Evolutionary conservation across 148 eudicot genomes (phyloP), one percentile per base, ranked within the genome.

Genomic region (Fagopyrum tataricum): DNA sequence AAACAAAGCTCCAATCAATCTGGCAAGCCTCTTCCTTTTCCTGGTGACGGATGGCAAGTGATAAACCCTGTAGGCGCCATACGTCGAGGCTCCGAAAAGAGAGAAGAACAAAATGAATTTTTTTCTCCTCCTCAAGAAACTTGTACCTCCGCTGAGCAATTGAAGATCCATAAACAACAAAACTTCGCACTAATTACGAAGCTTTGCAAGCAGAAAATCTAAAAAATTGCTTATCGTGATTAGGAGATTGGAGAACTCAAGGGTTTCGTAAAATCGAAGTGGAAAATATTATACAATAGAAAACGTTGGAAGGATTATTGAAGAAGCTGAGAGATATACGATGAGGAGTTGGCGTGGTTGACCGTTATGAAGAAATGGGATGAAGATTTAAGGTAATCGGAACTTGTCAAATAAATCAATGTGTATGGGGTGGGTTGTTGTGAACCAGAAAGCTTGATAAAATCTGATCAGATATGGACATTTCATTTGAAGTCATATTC

Each of bases 1-100:
- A 76, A 77, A 53, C 11, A 91, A 71, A 72, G 94, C 85, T 70
- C 75, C 74, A 2, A 87, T 56, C 48, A 84, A 78, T 71, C 74
- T 83, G 21, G 77, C 17, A 68, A 86, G 20, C 71, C 79, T 83
- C 48, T 75, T 80, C 72, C 90, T 86, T 73, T 82, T 89, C 71
- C 76, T 79, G 4, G 75, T 81, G 79, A 87, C 58, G 41, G 87
- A 79, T 39, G 97, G 97, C 4, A 41, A 83, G 79, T 89, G 78
- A 78, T 87, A 89, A 81, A 82, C 87, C 78, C 74, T 84, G 77
- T 78, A 87, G 2, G 70, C 86, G 55, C 90, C 91, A 81, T 89
- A 91, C 8, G 87, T 85, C 41, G 88, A 73, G 11, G 82, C 70
- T 70, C 91, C 91, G 70, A 87, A 67, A 77, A 91, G 89, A 61